Evolutionary conservation across 2,329 filamentous ascomycete species (phyloP).

Genomic region (Sporothrix protearum): DNA sequence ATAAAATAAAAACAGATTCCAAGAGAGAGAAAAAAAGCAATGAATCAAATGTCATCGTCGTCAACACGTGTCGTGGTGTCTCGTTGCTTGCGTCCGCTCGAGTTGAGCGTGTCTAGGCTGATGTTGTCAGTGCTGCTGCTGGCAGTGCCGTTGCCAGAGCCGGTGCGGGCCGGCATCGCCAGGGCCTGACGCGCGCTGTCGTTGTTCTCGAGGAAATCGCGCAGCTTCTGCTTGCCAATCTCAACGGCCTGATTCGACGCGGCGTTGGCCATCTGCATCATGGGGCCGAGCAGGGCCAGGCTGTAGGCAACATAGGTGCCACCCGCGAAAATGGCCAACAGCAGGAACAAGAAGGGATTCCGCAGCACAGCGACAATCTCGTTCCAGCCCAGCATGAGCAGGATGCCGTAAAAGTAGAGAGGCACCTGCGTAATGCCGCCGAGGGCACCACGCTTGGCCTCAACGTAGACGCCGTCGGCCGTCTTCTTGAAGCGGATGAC

Average conservation of each 20-base stretch:
- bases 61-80: slow-evolving; percentile 33
- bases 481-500: slow-evolving; percentile 97
- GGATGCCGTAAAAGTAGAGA: slow-evolving; percentile 85
- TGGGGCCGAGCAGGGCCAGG: slow-evolving; percentile 92
- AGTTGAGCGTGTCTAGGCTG: slow-evolving; percentile 59
- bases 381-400: slow-evolving; percentile 96
- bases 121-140: slow-evolving; percentile 46
- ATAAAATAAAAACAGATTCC: neutral
- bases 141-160: slow-evolving; percentile 22
- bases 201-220: slow-evolving; percentile 85
- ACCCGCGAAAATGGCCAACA: slow-evolving; percentile 71
- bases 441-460: slow-evolving; percentile 94
- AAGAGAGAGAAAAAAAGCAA: slow-evolving; percentile 6
- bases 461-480: slow-evolving; percentile 94
- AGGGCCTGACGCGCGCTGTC: slow-evolving; percentile 81
- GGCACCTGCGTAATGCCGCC: slow-evolving; percentile 92
- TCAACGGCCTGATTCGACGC: slow-evolving; percentile 82
- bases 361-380: slow-evolving; percentile 71
- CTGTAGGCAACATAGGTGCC: slow-evolving; percentile 87
- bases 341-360: slow-evolving; percentile 45
- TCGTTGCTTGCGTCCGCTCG: slow-evolving; percentile 57
- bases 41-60: slow-evolving; percentile 58
- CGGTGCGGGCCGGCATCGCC: slow-evolving; percentile 58
- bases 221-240: slow-evolving; percentile 84
- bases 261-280: slow-evolving; percentile 91